Evolutionary conservation across 805 yeast genomes (phyloP).

Genomic region (Ogataea methylovora): DNA sequence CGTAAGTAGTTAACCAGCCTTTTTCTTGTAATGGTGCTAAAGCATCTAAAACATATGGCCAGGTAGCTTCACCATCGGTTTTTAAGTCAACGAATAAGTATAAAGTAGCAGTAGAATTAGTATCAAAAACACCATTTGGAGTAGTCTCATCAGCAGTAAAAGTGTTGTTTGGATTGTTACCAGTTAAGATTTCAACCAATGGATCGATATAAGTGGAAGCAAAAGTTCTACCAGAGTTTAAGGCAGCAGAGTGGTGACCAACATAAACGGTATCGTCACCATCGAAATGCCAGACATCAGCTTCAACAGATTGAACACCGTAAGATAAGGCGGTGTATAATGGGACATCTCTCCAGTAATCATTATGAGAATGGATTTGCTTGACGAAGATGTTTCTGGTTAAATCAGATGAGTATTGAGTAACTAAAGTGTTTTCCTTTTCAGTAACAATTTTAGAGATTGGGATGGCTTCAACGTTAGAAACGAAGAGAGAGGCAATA

Average conservation of each 20-base stretch:
- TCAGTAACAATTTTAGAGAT: not conserved
- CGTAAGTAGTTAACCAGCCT: slow-evolving; percentile 44
- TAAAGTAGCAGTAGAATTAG: slow-evolving; percentile 43
- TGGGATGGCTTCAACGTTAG: not conserved
- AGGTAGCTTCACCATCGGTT: slow-evolving; percentile 45
- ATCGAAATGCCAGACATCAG: slow-evolving; percentile 45
- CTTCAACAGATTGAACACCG: slow-evolving; percentile 46
- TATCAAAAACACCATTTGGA: slow-evolving; percentile 23
- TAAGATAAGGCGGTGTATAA: slow-evolving; percentile 37
- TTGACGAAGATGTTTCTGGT: slow-evolving; percentile 32
- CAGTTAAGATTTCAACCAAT: slow-evolving; percentile 35
- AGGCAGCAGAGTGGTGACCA: slow-evolving; percentile 49
- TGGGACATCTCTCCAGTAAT: slow-evolving; percentile 46
- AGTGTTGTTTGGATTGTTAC: slow-evolving; percentile 12
- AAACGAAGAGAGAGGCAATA: not conserved
- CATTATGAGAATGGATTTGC: slow-evolving; percentile 48
- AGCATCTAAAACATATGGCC: slow-evolving; percentile 33
- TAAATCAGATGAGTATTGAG: slow-evolving; percentile 17
- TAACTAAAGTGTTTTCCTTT: not conserved
- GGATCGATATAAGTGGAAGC: slow-evolving; percentile 46
- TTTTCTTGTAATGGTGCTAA: slow-evolving; percentile 40
- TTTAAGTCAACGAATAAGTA: slow-evolving; percentile 61
- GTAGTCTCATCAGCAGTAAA: slow-evolving; percentile 2
- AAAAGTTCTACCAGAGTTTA: slow-evolving; percentile 40
- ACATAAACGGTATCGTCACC: slow-evolving; percentile 38